Evolutionary conservation across 345 rosid species (phyloP).

Genomic region (Pistacia integerrima): DNA sequence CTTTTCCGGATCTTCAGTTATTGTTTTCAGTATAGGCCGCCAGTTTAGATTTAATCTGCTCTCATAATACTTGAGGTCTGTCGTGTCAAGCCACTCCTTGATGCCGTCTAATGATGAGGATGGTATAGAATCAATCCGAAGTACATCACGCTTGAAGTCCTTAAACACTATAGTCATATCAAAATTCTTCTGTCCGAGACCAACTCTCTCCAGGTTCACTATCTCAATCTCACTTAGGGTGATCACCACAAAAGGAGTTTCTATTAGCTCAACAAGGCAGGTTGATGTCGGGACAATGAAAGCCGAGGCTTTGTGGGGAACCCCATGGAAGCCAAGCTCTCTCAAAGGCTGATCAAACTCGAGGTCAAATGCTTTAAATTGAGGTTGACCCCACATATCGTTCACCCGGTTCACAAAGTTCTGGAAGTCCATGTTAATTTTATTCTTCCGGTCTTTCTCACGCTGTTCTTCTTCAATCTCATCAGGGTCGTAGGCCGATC

Average conservation of each 20-base stretch:
- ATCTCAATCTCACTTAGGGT: conserved; percentile 58
- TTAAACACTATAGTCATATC: conserved; percentile 59
- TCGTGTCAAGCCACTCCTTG: conserved; percentile 57
- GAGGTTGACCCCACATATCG: conserved; percentile 57
- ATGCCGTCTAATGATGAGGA: conserved; percentile 53
- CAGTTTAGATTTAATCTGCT: conserved; percentile 56
- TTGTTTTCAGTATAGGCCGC: conserved; percentile 52
- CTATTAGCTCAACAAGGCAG: conserved; percentile 55
- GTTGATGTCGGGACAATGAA: conserved; percentile 55
- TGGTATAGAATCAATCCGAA: conserved; percentile 54
- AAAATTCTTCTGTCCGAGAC: conserved; percentile 57
- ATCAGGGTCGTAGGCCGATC: conserved; percentile 62
- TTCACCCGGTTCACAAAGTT: conserved; percentile 52
- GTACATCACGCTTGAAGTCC: conserved; percentile 61
- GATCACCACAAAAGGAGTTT: conserved; percentile 47
- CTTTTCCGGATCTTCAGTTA: conserved; percentile 50
- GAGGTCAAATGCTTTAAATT: conserved; percentile 46
- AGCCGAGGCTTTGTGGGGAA: conserved; percentile 49
- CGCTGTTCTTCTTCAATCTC: conserved; percentile 65
- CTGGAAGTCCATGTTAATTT: conserved; percentile 47
- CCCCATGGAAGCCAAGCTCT: conserved; percentile 62
- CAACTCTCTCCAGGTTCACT: conserved; percentile 59
- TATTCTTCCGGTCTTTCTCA: conserved; percentile 49
- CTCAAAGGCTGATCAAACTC: conserved; percentile 60
- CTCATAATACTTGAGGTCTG: conserved; percentile 56